Evolutionary conservation across 331 rosid genomes (phyloP), one percentile per base, ranked within the genome.

Genomic region (Erythrophleum ivorense): DNA sequence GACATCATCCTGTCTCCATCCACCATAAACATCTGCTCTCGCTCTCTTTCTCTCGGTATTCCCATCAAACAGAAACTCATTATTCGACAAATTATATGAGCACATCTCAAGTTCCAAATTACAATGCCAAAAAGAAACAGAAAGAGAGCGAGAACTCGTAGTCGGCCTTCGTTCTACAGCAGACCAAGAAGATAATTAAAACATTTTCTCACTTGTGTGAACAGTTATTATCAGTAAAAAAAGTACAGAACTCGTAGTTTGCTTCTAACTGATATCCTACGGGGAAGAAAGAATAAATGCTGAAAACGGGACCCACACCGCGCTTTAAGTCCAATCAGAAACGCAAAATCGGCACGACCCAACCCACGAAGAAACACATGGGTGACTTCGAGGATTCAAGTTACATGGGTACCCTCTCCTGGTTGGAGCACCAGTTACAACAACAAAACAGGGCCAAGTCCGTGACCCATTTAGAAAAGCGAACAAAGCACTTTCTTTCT

Each of bases 381-480:
- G 78, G 67, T 24, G 29, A 24, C 29, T 24, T 0, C 29, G 10
- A 16, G 5, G 72, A 59, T 31, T 15, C 46, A 59, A 70, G 34
- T 46, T 8, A 33, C 16, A 24, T 24, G 6, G 58, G 68, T 77
- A 65, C 77, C 43, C 68, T 41, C 13, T 58, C 24, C 1, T 8
- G 13, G 62, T 76, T 81, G 67, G 18, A 49, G 64, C 36, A 41
- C 31, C 67, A 6, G 45, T 68, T 12, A 38, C 79, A 83, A 59
- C 87, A 69, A 79, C 9, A 77, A 75, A 73, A 81, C 82, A 38
- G 58, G 83, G 77, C 83, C 71, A 78, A 78, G 75, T 83, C 87
- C 87, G 89, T 89, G 89, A 89, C 54, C 65, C 46, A 50, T 6
- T 19, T 29, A 64, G 41, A 7, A 73, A 84, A 65, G 85, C 9